Evolutionary conservation across 768 basidiomycete genomes (phyloP).

Genomic region (Leccinum sublutescens): DNA sequence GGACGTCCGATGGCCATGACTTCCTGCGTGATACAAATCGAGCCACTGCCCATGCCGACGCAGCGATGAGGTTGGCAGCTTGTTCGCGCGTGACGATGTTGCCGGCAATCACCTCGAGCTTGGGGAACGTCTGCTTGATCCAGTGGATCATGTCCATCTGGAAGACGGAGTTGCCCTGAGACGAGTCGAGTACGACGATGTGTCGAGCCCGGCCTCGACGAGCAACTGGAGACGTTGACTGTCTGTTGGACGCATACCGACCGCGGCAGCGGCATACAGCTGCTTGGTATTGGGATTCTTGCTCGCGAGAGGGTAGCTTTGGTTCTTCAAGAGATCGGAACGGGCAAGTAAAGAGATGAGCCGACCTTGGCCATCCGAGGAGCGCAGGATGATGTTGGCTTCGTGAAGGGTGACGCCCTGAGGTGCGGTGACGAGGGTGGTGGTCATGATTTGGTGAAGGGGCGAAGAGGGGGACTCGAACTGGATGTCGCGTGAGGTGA

Average conservation of each 20-base stretch:
- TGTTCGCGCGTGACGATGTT: slow-evolving; percentile 99
- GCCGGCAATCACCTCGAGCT: slow-evolving; percentile 91
- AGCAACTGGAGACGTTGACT: slow-evolving; percentile 80
- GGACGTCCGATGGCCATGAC: slow-evolving; percentile 99
- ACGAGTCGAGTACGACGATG: slow-evolving; percentile 92
- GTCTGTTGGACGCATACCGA: slow-evolving; percentile 91
- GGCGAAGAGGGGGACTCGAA: slow-evolving; percentile 68
- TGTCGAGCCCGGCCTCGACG: slow-evolving; percentile 89
- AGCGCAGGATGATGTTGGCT: slow-evolving; percentile 92
- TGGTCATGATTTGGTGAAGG: slow-evolving; percentile 90
- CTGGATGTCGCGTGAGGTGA: slow-evolving; percentile 94
- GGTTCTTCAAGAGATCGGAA: slow-evolving; percentile 96
- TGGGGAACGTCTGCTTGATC: slow-evolving; percentile 85
- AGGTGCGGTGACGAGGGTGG: slow-evolving; percentile 77
- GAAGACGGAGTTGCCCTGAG: slow-evolving; percentile 93
- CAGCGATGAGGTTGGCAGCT: slow-evolving; percentile 88
- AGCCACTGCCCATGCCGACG: slow-evolving; percentile 97
- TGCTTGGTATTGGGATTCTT: slow-evolving; percentile 92
- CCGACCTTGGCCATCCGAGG: slow-evolving; percentile 67
- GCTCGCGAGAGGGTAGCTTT: slow-evolving; percentile 92
- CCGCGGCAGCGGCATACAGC: slow-evolving; percentile 92
- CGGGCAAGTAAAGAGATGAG: slow-evolving; percentile 88
- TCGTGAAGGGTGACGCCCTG: slow-evolving; percentile 87
- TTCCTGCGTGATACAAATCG: slow-evolving; percentile 99
- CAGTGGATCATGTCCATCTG: slow-evolving; percentile 94